phyloP scores from a whole-genome alignment of 2,329 filamentous ascomycete species.

The Xylaria sp. region DNA sequence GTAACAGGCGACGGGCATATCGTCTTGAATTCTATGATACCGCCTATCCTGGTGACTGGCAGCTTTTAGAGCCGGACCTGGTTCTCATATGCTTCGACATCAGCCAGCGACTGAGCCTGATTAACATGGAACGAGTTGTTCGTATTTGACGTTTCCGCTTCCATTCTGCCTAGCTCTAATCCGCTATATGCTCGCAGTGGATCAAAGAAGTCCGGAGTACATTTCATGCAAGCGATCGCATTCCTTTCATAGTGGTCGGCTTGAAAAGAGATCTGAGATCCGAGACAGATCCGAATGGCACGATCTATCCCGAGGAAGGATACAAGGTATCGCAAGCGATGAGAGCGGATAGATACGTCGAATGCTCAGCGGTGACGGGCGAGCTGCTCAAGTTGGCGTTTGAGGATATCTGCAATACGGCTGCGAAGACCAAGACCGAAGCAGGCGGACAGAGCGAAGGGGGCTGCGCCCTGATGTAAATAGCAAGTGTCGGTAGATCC shows the following conservation, averaged over 20 bases:
- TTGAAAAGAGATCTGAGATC: slow-evolving; percentile 70
- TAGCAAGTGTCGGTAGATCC: not conserved
- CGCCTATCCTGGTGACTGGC: slow-evolving; percentile 68
- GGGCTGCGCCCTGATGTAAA: slow-evolving; percentile 55
- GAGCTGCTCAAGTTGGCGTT: slow-evolving; percentile 68
- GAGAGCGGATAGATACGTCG: slow-evolving; percentile 71
- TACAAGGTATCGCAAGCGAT: slow-evolving; percentile 67
- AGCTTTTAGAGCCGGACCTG: slow-evolving; percentile 66
- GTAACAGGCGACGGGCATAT: slow-evolving; percentile 58
- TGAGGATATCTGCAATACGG: slow-evolving; percentile 70
- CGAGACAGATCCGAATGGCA: slow-evolving; percentile 68
- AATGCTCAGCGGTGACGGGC: slow-evolving; percentile 71
- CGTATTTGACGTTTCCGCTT: slow-evolving; percentile 43
- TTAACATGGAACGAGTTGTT: slow-evolving; percentile 68
- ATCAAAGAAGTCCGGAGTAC: slow-evolving; percentile 62
- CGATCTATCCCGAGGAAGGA: slow-evolving; percentile 71
- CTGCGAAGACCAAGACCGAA: slow-evolving; percentile 59
- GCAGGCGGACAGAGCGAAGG: slow-evolving; percentile 66
- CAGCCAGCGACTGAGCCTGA: slow-evolving; percentile 66
- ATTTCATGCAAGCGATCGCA: slow-evolving; percentile 59
- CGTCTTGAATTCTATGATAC: slow-evolving; percentile 71
- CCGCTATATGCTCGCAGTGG: slow-evolving; percentile 58
- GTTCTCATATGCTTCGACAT: slow-evolving; percentile 72
- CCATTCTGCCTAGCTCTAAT: slow-evolving; percentile 10
- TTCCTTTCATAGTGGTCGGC: slow-evolving; percentile 68